Evolutionary conservation across 164 flowering plant genomes (phyloP), one percentile per base, ranked within the genome.

Genomic region (Vitis cinerea): DNA sequence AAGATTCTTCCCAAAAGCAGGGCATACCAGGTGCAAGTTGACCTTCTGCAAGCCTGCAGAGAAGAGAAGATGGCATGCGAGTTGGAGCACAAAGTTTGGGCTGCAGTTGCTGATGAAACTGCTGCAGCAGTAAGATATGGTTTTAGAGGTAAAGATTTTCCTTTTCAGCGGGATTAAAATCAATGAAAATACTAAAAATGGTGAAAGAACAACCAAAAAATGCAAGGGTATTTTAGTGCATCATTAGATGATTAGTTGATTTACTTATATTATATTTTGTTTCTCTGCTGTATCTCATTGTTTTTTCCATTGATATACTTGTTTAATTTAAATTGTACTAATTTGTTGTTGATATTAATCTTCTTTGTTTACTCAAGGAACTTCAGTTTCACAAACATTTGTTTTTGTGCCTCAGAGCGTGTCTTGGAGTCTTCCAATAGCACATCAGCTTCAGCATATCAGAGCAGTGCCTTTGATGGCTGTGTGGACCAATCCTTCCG

Each of bases 51-150:
- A 69, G 91, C 89, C 65, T 92, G 98, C 70, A 75, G 80, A 52
- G 88, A 88, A 75, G 83, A 84, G 73, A 50, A 54, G 60, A 62
- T 50, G 60, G 95, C 97, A 50, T 30, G 68, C 53, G 72, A 75
- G 60, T 75, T 92, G 69, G 97, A 96, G 71, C 85, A 72, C 53
- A 81, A 84, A 67, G 93, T 93, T 62, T 93, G 97, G 97, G 86
- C 83, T 71, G 90, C 98, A 9, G 97, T 96, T 77, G 97, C 98
- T 66, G 86, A 88, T 66, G 98, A 96, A 87, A 96, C 97, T 68
- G 93, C 98, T 67, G 80, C 90, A 27, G 97, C 99, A 15, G 98
- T 96, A 37, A 85, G 84, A 82, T 89, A 90, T 80, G 94, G 90
- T 2, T 79, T 90, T 76, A 82, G 72, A 90, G 98, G 99, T 93